Conservation (phyloP, 2,329 filamentous ascomycete species). For the Verticillium dahliae region DNA sequence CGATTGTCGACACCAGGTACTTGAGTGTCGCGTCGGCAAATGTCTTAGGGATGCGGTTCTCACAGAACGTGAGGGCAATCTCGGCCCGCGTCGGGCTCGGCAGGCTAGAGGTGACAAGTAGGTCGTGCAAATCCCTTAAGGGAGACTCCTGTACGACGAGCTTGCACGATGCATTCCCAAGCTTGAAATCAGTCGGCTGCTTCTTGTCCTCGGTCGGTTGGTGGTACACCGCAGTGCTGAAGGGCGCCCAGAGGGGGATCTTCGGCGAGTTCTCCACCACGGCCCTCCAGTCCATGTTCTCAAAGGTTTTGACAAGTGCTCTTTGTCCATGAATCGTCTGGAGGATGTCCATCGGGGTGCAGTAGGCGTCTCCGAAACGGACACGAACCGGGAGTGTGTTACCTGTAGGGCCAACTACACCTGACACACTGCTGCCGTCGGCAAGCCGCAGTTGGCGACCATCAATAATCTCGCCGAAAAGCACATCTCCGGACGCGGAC, state of each 20-base stretch:
- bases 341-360: constrained; percentile 42
- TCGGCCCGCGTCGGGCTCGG: constrained; percentile 28
- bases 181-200: constrained; percentile 31
- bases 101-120: constrained; percentile 36
- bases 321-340: constrained; percentile 42
- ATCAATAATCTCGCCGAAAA: constrained; percentile 49
- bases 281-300: constrained; percentile 43
- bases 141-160: constrained; percentile 33
- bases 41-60: constrained; percentile 30
- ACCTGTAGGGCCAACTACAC: constrained; percentile 38
- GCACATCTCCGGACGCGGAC: constrained; percentile 40
- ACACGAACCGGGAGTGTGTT: constrained; percentile 44
- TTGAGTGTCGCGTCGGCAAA: constrained; percentile 38
- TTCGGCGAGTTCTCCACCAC: constrained; percentile 46
- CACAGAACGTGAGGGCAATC: constrained; percentile 38
- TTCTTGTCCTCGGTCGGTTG: constrained; percentile 32
- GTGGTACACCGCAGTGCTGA: constrained; percentile 50
- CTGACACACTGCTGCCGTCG: constrained; percentile 48
- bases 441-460: constrained; percentile 36
- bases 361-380: constrained; percentile 32
- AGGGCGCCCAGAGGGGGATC: constrained; percentile 47
- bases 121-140: constrained; percentile 34
- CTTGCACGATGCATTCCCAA: constrained; percentile 38
- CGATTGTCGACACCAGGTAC: constrained; percentile 37
- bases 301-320: constrained; percentile 37